These are phyloP conservation scores for Colletotrichum salicis DNA, from an alignment of 2,329 filamentous ascomycete genomes.

Conservation along the genomic window DNA sequence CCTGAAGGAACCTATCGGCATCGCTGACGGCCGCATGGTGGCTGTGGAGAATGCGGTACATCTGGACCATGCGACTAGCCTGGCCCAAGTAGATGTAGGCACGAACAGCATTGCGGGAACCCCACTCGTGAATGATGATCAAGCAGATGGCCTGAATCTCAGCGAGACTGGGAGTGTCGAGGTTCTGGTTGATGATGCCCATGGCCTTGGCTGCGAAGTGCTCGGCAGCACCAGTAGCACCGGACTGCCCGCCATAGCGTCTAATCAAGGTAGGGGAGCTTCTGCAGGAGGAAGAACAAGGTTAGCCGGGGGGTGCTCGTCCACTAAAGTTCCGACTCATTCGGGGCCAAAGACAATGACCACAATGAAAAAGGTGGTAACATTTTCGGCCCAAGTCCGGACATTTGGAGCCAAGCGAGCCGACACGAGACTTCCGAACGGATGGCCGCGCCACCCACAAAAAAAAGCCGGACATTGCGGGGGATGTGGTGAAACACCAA, in stretches of 20 bases:
- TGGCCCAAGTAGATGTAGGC: slow-evolving; percentile 73
- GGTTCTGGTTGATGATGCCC: slow-evolving; percentile 65
- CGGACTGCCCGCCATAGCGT: slow-evolving; percentile 65
- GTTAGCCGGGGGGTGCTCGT: slow-evolving; percentile 15
- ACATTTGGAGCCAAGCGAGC: slow-evolving; percentile 21
- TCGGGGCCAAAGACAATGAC: slow-evolving; percentile 24
- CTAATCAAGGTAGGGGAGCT: slow-evolving; percentile 67
- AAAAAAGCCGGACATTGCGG: slow-evolving; percentile 36
- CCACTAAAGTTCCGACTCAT: background rate
- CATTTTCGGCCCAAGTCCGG: slow-evolving; percentile 29
- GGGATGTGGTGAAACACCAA: slow-evolving; percentile 37
- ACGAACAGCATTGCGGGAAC: slow-evolving; percentile 68
- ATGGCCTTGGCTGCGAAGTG: slow-evolving; percentile 69
- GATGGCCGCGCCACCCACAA: slow-evolving; percentile 34
- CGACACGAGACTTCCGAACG: slow-evolving; percentile 29
- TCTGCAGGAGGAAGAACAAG: slow-evolving; percentile 44
- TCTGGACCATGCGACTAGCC: slow-evolving; percentile 72
- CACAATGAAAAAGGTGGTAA: background rate
- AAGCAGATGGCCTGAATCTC: slow-evolving; percentile 72
- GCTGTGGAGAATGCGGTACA: slow-evolving; percentile 69
- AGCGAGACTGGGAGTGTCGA: slow-evolving; percentile 68
- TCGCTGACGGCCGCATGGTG: slow-evolving; percentile 61
- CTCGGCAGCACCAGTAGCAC: slow-evolving; percentile 64
- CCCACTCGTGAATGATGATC: slow-evolving; percentile 72
- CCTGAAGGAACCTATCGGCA: slow-evolving; percentile 68